Base-by-base conservation (phyloP, 2,329 filamentous ascomycete species). In the Emmonsiellopsis sp. region DNA sequence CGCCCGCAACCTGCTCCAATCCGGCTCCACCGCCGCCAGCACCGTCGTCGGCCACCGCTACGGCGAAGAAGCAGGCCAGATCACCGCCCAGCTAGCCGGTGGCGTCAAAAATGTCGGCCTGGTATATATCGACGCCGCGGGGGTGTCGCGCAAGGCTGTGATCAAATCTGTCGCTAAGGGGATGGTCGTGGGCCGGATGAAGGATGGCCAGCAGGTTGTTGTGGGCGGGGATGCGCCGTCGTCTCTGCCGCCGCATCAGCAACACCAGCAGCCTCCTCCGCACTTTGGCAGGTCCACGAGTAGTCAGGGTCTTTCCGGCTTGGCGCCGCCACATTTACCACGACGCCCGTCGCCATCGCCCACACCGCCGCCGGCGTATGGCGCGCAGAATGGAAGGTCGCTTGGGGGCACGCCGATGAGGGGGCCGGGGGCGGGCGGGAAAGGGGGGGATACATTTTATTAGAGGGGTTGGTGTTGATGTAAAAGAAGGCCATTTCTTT, bases 141-240 rank as follows among this genome's bases (percentile, higher is more conserved):
- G 93, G 37, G 93, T 98, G 1, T 95, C 88, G 53, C 80, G 93
- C 42, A 83, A 85, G 57, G 93, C 93, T 0, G 83, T 98, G 43
- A 81, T 98, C 66, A 98, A 96, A 76, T 89, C 86, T 42, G 93
- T 97, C 1, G 93, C 91, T 16, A 96, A 95, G 75, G 90, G 93
- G 41, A 97, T 98, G 93, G 72, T 76, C 2, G 71, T 77, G 37
- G 75, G 75, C 20, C 70, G 68, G 38, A 76, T 77, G 71, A 72
- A 69, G 42, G 72, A 76, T 52, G 75, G 75, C 7, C 65, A 76
- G 55, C 69, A 76, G 59, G 68, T 77, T 9, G 66, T 77, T 32
- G 75, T 77, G 9, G 74, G 75, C 32, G 60, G 64, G 31, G 75
- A 73, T 32, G 74, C 35, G 15, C 44, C n/a, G 31, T 9, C 44